Evolutionary conservation across 2,329 filamentous ascomycete genomes (phyloP).

Genomic region (Macroventuria anomochaeta): DNA sequence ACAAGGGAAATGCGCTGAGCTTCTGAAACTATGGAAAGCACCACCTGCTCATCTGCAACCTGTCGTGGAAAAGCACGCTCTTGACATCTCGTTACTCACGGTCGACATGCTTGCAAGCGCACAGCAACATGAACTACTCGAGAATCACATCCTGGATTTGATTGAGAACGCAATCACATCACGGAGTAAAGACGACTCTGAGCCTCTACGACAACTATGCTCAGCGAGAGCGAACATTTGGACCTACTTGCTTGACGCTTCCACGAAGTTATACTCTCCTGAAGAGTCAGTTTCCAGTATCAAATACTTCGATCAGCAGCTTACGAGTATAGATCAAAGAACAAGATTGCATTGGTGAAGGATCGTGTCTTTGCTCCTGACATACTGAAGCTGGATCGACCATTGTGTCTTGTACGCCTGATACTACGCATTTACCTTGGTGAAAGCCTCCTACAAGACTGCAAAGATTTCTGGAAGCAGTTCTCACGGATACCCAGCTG

Average conservation of each 20-base stretch:
- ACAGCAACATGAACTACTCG: constrained; percentile 26
- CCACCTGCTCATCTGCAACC: constrained; percentile 24
- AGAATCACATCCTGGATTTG: constrained; percentile 22
- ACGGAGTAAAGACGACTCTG: neutral
- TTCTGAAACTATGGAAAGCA: constrained; percentile 34
- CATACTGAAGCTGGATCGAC: constrained; percentile 20
- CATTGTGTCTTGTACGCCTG: constrained; percentile 25
- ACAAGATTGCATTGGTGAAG: constrained; percentile 14
- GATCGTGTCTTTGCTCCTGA: constrained; percentile 22
- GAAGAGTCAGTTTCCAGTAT: constrained; percentile 18
- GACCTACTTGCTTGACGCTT: constrained; percentile 25
- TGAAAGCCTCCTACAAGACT: constrained; percentile 21
- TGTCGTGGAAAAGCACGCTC: constrained; percentile 30
- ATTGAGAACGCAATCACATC: constrained; percentile 20
- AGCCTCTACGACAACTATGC: constrained; percentile 24
- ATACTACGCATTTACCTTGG: constrained; percentile 17
- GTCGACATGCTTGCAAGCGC: constrained; percentile 20
- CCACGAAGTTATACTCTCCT: constrained; percentile 2
- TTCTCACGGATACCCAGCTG: constrained; percentile 30
- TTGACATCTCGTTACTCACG: constrained; percentile 32
- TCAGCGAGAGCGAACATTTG: constrained; percentile 30
- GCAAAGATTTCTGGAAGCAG: constrained; percentile 32
- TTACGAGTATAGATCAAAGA: constrained; percentile 8
- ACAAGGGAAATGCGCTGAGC: constrained; percentile 32
- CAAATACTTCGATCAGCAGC: neutral